phyloP scores from a whole-genome alignment of 2,329 filamentous ascomycete species.

The Hypoxylon sp. region DNA sequence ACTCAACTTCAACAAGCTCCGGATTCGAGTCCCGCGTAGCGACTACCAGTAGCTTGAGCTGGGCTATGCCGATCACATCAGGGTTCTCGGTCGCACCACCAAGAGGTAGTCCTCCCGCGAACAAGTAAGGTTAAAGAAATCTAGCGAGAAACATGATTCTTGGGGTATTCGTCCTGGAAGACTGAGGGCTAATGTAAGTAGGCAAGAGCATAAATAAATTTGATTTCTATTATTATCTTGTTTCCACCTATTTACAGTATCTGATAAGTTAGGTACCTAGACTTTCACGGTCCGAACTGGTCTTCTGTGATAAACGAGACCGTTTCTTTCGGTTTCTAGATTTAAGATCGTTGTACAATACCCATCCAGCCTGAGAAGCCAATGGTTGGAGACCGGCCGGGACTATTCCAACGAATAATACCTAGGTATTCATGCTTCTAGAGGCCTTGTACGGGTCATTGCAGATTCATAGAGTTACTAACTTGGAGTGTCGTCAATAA shows the following conservation, averaged over 20 bases:
- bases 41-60: not conserved
- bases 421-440: not conserved
- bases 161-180: not conserved
- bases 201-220: not conserved
- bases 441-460: not conserved
- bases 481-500: not conserved
- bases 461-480: not conserved
- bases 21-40: not conserved
- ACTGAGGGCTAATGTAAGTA: not conserved
- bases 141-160: not conserved
- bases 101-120: not conserved
- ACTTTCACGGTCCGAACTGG: not conserved
- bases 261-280: not conserved
- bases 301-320: not conserved
- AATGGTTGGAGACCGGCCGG: not conserved
- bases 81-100: slow-evolving; percentile 8
- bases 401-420: not conserved
- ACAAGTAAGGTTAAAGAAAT: not conserved
- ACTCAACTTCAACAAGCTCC: not conserved
- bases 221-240: not conserved
- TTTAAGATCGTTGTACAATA: not conserved
- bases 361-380: not conserved
- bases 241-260: too few species aligned
- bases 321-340: not conserved
- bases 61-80: not conserved